Base-by-base conservation (phyloP, 2,329 filamentous ascomycete genomes). In the Ophiocordyceps camponoti-floridani region DNA sequence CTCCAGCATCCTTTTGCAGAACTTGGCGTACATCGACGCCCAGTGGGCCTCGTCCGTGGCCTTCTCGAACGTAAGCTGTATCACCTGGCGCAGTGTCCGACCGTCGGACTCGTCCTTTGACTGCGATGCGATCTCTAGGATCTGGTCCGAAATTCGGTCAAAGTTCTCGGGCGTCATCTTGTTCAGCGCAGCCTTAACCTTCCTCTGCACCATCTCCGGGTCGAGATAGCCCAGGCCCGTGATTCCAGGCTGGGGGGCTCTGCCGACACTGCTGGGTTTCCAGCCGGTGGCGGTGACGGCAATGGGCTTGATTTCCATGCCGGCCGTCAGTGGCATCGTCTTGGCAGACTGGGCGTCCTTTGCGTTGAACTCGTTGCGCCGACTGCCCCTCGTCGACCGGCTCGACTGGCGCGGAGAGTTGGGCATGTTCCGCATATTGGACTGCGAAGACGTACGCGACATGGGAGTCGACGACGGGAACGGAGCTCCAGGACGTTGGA, bases 121-220 rank as follows among this genome's bases (percentile, higher is more conserved):
- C 62, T 98, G 91, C 19, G 78, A 83, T 27, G 89, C 87, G 60
- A 98, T 98, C 45, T 79, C 73, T 28, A 98, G 74, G 49, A 98
- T 94, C 62, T 95, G 87, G 49, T 88, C 84, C 7, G 91, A 78
- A 53, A 98, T 94, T 67, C 82, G 87, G 60, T 94, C 88, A 56
- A 98, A 98, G 60, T 96, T 98, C 67, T 98, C 91, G 0, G 91
- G 91, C 0, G 91, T 96, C 91, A 98, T 96, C 82, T 98, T 98
- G 79, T 98, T 98, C 56, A 98, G 71, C 49, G 84, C 84, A 51
- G 87, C 83, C 79, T 98, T 98, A 61, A 98, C 91, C 79, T 98
- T 98, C 54, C 89, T 82, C 69, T 98, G 91, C 47, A 98, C 91
- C 70, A 91, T 78, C 55, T 89, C 85, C 23, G 91, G 89, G 51